Evolutionary conservation across 2,329 filamentous ascomycete genomes (phyloP), one percentile per base, ranked within the genome.

Genomic region (Torrubiella hemipterigena): DNA sequence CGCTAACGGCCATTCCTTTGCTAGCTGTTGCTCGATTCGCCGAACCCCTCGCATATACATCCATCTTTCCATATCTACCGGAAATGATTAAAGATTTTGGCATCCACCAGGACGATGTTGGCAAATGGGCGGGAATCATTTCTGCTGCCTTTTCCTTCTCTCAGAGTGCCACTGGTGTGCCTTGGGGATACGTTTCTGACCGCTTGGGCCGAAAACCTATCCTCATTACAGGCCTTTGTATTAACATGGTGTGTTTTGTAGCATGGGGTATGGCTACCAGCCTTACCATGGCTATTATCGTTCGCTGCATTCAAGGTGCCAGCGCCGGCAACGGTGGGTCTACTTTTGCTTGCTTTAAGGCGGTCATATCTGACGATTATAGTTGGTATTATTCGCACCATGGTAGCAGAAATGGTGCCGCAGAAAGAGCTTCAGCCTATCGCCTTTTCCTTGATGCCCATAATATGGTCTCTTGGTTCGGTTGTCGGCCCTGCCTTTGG

Each of bases 381-480:
- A 77, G 79, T 89, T n/a, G 82, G 91, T 2, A 95, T 95, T 38
- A 79, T 95, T 40, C 65, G 87, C 41, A 93, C 85, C 12, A 85
- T 91, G 61, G 86, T 95, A 3, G 89, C 89, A 0, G 89, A 95
- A 54, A 77, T 95, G 68, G 86, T 94, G 2, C 82, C 85, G 0
- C 77, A 91, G 52, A 85, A 72, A 51, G 81, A 86, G 48, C 64
- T 94, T 6, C 89, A 95, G 48, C 87, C 89, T 0, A 67, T 76
- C 31, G 91, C 91, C 0, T 96, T 96, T 54, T 86, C 80, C 40
- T 66, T 96, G 27, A 95, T 96, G 87, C 89, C 89, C 4, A 59
- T 96, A 12, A 82, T 73, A 19, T 96, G 85, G 81, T 86, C 78
- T 9, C 62, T 95, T 31, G 89, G 89, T 1, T 81, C 77, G 21